These are phyloP conservation scores for Xylariaceae sp. DNA, from an alignment of 2,329 filamentous ascomycete genomes.

Conservation along the genomic window DNA sequence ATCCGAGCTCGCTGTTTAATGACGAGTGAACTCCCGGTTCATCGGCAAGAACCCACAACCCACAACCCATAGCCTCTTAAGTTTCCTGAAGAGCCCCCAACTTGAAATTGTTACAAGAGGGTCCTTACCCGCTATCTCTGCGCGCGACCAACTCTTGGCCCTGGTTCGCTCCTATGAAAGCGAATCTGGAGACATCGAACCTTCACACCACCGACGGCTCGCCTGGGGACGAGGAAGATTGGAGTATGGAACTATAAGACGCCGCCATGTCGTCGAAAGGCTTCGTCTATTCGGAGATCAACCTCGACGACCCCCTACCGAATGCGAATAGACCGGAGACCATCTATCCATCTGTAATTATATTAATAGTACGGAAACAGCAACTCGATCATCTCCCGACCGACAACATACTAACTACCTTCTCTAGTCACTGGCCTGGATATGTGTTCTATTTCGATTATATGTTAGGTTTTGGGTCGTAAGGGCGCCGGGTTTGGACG, in stretches of 20 bases:
- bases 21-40: too few relatives aligned
- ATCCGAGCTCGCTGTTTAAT: too few relatives aligned
- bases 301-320: constrained; percentile 30
- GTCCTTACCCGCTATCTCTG: too few relatives aligned
- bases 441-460: constrained; percentile 29
- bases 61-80: too few relatives aligned
- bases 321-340: constrained; percentile 27
- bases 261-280: constrained; percentile 25
- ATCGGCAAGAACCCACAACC: too few relatives aligned
- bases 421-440: constrained; percentile 28
- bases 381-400: too few relatives aligned
- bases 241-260: neutral
- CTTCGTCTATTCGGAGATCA: constrained; percentile 22
- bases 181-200: too few relatives aligned
- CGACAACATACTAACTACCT: constrained; percentile 9
- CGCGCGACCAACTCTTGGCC: too few relatives aligned
- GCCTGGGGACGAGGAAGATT: neutral
- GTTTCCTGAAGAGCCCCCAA: too few relatives aligned
- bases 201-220: too few relatives aligned
- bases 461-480: constrained; percentile 26
- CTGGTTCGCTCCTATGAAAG: too few relatives aligned
- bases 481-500: constrained; percentile 27
- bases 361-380: constrained; percentile 22
- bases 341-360: constrained; percentile 31
- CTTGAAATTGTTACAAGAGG: too few relatives aligned